Percentiles rank a stretch among this genome's conserved stretches.
These are phyloP conservation scores for Dendrocalamus latiflorus DNA, from an alignment of 202 grass and related monocot genomes.

Conservation along the genomic window DNA sequence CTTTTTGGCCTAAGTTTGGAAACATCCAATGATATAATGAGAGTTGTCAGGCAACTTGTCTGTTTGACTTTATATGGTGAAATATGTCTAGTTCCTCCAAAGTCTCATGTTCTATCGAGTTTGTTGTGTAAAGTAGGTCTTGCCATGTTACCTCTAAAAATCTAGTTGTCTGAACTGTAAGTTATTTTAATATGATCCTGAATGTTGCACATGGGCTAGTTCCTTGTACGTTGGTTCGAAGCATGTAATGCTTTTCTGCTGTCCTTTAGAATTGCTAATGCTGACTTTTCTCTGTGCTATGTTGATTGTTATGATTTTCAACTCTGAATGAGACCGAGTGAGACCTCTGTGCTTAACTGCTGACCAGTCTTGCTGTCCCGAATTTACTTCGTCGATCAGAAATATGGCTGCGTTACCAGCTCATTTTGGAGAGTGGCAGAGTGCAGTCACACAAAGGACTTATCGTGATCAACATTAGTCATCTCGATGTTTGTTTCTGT, in stretches of 20 bases:
- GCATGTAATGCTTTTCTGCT: background rate
- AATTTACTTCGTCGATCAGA: background rate
- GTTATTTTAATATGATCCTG: background rate
- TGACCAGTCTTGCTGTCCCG: background rate
- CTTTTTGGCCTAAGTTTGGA: slow-evolving; percentile 23
- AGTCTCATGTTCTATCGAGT: background rate
- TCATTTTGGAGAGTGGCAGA: background rate
- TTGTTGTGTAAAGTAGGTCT: background rate
- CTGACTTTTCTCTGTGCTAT: background rate
- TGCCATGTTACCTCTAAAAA: slow-evolving; percentile 11
- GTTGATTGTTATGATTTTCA: background rate
- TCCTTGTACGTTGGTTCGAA: background rate
- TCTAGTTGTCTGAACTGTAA: background rate
- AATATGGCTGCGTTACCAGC: background rate
- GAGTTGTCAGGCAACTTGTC: slow-evolving; percentile 15
- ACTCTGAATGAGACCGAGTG: background rate
- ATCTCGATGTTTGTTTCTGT: background rate
- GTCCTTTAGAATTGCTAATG: background rate
- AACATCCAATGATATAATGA: slow-evolving; percentile 5
- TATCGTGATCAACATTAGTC: background rate
- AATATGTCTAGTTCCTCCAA: background rate
- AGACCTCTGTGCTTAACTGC: background rate
- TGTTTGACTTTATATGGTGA: background rate
- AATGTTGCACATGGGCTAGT: background rate
- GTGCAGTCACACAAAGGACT: background rate